These are phyloP conservation scores for Leonotis leonurus DNA, from an alignment of 257 asterid species.

Conservation along the genomic window DNA sequence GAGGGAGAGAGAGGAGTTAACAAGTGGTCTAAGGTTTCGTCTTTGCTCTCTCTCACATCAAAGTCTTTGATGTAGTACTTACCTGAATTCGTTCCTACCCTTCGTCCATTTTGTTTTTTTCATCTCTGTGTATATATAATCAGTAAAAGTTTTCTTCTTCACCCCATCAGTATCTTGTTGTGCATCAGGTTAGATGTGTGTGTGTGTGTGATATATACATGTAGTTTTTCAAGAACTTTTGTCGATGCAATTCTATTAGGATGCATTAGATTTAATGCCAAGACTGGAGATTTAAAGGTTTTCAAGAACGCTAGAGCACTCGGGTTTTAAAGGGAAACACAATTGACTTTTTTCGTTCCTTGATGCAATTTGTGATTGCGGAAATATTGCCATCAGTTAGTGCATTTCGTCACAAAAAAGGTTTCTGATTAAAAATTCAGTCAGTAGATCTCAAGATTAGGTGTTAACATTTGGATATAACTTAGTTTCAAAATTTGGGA, in stretches of 20 bases:
- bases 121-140: background rate
- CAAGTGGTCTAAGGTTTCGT: slow-evolving; percentile 24
- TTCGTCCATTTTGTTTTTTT: slow-evolving; percentile 20
- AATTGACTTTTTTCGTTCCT: slow-evolving; percentile 18
- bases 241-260: slow-evolving; percentile 29
- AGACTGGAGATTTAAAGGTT: slow-evolving; percentile 25
- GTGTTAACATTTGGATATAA: background rate
- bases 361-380: slow-evolving; percentile 30
- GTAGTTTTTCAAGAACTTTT: background rate
- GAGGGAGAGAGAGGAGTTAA: slow-evolving; percentile 15
- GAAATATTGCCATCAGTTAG: slow-evolving; percentile 8
- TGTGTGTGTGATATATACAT: background rate
- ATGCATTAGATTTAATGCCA: slow-evolving; percentile 23
- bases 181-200: background rate
- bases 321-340: slow-evolving; percentile 21
- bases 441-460: slow-evolving; percentile 8
- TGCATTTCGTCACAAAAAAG: background rate
- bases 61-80: slow-evolving; percentile 17
- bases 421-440: slow-evolving; percentile 11
- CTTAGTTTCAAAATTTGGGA: slow-evolving; percentile 12
- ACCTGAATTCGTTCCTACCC: slow-evolving; percentile 33
- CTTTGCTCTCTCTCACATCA: slow-evolving; percentile 18
- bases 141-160: background rate
- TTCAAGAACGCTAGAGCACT: slow-evolving; percentile 8
- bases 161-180: slow-evolving; percentile 3